Evolutionary conservation across 345 rosid species (phyloP).

Genomic region (Brassica incana): DNA sequence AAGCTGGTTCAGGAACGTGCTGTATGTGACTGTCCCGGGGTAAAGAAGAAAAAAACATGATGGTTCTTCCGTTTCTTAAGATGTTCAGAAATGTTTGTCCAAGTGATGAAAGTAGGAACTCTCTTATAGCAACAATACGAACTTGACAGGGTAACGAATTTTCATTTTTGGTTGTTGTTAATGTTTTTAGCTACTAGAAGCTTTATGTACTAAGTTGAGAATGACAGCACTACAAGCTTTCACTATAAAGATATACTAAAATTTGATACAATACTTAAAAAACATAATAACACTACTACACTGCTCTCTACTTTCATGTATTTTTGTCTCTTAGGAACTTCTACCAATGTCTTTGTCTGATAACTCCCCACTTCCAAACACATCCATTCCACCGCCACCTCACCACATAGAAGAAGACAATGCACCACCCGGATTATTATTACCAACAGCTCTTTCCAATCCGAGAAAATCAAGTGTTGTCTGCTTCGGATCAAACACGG

Average conservation of each 20-base stretch:
- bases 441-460: slow-evolving; percentile 85
- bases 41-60: slow-evolving; percentile 24
- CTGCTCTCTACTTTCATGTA: slow-evolving; percentile 11
- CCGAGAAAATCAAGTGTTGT: slow-evolving; percentile 92
- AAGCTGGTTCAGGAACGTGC: slow-evolving; percentile 21
- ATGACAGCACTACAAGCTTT: neutral
- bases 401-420: slow-evolving; percentile 64
- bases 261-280: slow-evolving; percentile 7
- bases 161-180: neutral
- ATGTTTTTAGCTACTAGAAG: neutral
- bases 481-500: slow-evolving; percentile 72
- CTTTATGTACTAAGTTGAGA: slow-evolving; percentile 15
- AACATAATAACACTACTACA: slow-evolving; percentile 22
- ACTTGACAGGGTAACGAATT: too few relatives aligned
- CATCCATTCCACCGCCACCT: slow-evolving; percentile 58
- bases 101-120: too few relatives aligned
- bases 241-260: slow-evolving; percentile 15
- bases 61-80: slow-evolving; percentile 17
- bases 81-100: slow-evolving; percentile 17
- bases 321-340: slow-evolving; percentile 37
- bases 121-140: too few relatives aligned
- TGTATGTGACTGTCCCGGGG: slow-evolving; percentile 24
- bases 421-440: slow-evolving; percentile 31
- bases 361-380: slow-evolving; percentile 61
- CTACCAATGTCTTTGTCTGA: slow-evolving; percentile 65